A percentile compares a stretch with the other conserved stretches of the same genome.
These are phyloP conservation scores for Syzygium oleosum DNA, from an alignment of 345 rosid genomes.

Conservation along the genomic window DNA sequence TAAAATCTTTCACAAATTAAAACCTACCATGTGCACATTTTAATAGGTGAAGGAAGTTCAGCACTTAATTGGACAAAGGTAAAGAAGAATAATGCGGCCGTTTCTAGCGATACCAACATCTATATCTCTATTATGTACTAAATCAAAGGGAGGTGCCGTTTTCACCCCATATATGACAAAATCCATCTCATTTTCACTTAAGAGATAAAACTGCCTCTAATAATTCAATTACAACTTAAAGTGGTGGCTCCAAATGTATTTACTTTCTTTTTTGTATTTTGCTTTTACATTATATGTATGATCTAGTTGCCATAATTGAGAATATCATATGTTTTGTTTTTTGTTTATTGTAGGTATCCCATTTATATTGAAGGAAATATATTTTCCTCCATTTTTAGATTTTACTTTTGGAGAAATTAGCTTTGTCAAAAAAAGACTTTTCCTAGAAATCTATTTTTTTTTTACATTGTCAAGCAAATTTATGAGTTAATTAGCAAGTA, in stretches of 20 bases:
- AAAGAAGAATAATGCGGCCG: background rate
- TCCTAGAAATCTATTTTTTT: background rate
- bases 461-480: background rate
- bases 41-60: background rate
- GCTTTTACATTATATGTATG: too few relatives aligned
- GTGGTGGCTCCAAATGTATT: background rate
- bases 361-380: background rate
- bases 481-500: background rate
- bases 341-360: background rate
- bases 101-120: background rate
- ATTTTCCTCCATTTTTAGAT: background rate
- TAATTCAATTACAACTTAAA: too few relatives aligned
- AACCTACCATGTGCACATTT: background rate
- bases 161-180: background rate
- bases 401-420: background rate
- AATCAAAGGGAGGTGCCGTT: background rate
- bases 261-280: too few relatives aligned
- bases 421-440: background rate
- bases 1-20: background rate
- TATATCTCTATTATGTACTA: background rate
- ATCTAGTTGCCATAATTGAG: background rate
- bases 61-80: background rate
- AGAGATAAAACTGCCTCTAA: background rate
- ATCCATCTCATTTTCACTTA: background rate
- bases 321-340: background rate